phyloP scores from a whole-genome alignment of 768 basidiomycete species.

The Tephrocybe sp. region DNA sequence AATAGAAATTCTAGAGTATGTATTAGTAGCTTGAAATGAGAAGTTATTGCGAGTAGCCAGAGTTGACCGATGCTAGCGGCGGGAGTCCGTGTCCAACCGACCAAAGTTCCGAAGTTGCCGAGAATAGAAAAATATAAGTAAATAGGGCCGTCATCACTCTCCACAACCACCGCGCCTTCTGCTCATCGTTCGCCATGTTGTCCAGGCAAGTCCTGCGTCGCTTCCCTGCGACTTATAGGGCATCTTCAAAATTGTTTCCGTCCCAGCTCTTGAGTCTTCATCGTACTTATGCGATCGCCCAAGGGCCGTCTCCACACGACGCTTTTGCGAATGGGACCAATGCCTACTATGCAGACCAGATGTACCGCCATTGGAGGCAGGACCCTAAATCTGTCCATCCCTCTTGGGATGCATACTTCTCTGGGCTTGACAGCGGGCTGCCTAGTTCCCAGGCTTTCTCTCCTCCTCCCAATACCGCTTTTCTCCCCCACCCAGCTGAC shows the following conservation, averaged over 20 bases:
- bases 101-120: background rate
- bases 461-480: slow-evolving; percentile 65
- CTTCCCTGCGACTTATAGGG: slow-evolving; percentile 22
- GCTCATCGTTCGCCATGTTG: slow-evolving; percentile 23
- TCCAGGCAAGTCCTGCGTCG: slow-evolving; percentile 33
- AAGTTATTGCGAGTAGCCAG: background rate
- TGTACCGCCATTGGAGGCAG: slow-evolving; percentile 90
- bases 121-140: background rate
- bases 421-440: slow-evolving; percentile 87
- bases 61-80: background rate
- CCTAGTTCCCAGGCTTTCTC: slow-evolving; percentile 78
- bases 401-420: slow-evolving; percentile 94
- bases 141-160: background rate
- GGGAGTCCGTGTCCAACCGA: background rate
- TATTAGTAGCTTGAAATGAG: background rate
- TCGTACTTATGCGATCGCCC: slow-evolving; percentile 43
- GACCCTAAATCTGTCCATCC: slow-evolving; percentile 91
- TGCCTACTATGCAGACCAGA: slow-evolving; percentile 93
- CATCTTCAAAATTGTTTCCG: slow-evolving; percentile 14
- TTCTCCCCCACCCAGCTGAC: slow-evolving; percentile 69
- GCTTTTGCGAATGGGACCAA: slow-evolving; percentile 93
- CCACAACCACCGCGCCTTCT: background rate
- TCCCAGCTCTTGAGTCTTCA: slow-evolving; percentile 7
- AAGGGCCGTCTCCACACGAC: slow-evolving; percentile 72
- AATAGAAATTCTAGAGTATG: slow-evolving; percentile 8